Percentiles rank a stretch among this genome's conserved stretches.
Conservation (phyloP, 768 basidiomycete genomes). For the Pleurotus tuber-regium region DNA sequence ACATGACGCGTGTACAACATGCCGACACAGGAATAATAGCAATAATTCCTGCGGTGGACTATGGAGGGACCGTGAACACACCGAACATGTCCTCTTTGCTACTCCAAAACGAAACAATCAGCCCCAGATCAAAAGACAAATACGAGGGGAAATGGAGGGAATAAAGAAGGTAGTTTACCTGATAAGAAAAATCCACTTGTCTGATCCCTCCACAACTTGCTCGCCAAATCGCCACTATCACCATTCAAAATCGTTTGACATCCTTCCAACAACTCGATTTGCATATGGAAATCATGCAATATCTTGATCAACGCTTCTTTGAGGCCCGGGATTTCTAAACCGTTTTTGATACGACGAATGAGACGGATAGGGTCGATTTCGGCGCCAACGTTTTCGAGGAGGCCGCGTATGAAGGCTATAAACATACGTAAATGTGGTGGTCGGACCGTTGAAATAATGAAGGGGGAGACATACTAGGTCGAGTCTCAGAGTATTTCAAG, state of each 20-base stretch:
- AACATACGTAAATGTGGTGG: background rate
- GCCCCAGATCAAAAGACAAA: too few species aligned
- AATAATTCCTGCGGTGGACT: constrained; percentile 58
- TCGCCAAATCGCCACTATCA: constrained; percentile 74
- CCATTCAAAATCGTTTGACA: constrained; percentile 85
- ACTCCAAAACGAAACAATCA: background rate
- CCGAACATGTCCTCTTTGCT: constrained; percentile 65
- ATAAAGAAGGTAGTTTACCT: constrained; percentile 42
- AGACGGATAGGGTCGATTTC: constrained; percentile 95
- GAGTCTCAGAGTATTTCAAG: constrained; percentile 88
- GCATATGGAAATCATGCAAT: constrained; percentile 92
- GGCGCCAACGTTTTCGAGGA: constrained; percentile 93
- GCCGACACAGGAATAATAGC: constrained; percentile 83
- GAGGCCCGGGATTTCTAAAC: constrained; percentile 93
- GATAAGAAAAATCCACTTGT: constrained; percentile 76
- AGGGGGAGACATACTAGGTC: constrained; percentile 59
- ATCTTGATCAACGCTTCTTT: constrained; percentile 96
- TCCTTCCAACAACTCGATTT: constrained; percentile 89
- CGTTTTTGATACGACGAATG: constrained; percentile 93
- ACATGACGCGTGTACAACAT: constrained; percentile 82
- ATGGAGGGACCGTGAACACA: constrained; percentile 62
- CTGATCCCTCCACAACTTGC: constrained; percentile 70
- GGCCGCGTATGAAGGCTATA: constrained; percentile 87
- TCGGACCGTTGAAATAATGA: background rate
- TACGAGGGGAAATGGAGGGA: background rate